Evolutionary conservation across 2,329 filamentous ascomycete species (phyloP).

Genomic region (Nigrograna mackinnonii): DNA sequence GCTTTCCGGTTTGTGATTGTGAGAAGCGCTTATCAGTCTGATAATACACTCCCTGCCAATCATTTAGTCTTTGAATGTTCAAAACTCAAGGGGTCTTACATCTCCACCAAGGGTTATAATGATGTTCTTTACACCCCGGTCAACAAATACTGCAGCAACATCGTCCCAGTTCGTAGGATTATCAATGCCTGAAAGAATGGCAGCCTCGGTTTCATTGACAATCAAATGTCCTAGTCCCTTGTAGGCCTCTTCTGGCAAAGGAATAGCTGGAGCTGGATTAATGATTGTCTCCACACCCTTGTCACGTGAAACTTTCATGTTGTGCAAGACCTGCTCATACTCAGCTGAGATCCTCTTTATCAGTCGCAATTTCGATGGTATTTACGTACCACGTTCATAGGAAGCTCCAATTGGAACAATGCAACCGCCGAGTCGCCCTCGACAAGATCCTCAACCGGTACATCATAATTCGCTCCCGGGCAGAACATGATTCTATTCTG

Average conservation of each 20-base stretch:
- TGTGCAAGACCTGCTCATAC: constrained; percentile 31
- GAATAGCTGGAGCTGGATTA: constrained; percentile 77
- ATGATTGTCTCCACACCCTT: constrained; percentile 64
- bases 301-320: constrained; percentile 37
- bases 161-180: constrained; percentile 36
- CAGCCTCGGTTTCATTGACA: constrained; percentile 89
- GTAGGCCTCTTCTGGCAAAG: constrained; percentile 69
- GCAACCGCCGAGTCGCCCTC: constrained; percentile 45
- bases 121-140: constrained; percentile 72
- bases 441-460: constrained; percentile 41
- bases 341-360: constrained; percentile 1
- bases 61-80: constrained; percentile 28
- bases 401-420: constrained; percentile 53
- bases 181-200: constrained; percentile 65
- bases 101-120: constrained; percentile 83
- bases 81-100: constrained; percentile 47
- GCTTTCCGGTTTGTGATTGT: constrained; percentile 42
- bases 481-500: constrained; percentile 55
- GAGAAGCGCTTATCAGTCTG: constrained; percentile 52
- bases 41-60: constrained; percentile 42
- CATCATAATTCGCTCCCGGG: constrained; percentile 51
- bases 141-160: constrained; percentile 59
- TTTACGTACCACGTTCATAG: constrained; percentile 41
- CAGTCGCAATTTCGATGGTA: constrained; percentile 1
- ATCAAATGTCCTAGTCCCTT: constrained; percentile 74